Evolutionary conservation across 257 asterid species (phyloP).

Genomic region (Linaria vulgaris): DNA sequence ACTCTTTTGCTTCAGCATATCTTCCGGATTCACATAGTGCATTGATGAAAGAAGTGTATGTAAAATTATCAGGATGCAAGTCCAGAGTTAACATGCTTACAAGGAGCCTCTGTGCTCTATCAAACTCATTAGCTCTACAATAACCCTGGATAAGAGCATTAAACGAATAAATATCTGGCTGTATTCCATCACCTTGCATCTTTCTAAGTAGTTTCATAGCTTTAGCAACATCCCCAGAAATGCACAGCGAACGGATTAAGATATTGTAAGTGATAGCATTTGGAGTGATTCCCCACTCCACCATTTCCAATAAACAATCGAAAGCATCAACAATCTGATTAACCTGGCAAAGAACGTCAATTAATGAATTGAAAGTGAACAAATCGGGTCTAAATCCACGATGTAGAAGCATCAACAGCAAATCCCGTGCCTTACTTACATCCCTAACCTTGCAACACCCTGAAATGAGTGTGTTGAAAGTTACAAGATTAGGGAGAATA

Average conservation of each 20-base stretch:
- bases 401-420: conserved; percentile 55
- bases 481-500: conserved; percentile 60
- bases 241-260: conserved; percentile 69
- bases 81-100: conserved; percentile 56
- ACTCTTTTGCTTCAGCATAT: conserved; percentile 54
- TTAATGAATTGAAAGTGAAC: conserved; percentile 75
- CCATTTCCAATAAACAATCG: conserved; percentile 75
- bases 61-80: conserved; percentile 74
- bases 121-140: conserved; percentile 58
- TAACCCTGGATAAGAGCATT: conserved; percentile 70
- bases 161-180: conserved; percentile 70
- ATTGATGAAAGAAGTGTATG: conserved; percentile 65
- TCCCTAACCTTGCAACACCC: conserved; percentile 69
- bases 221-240: conserved; percentile 53
- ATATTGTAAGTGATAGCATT: conserved; percentile 64
- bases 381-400: conserved; percentile 66
- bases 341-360: conserved; percentile 71
- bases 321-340: conserved; percentile 65
- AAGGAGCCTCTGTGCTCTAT: conserved; percentile 72
- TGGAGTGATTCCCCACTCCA: conserved; percentile 77
- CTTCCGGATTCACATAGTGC: conserved; percentile 66
- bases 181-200: conserved; percentile 67
- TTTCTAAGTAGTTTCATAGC: conserved; percentile 61
- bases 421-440: conserved; percentile 44
- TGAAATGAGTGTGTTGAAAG: conserved; percentile 73